Conservation (phyloP, 2,329 filamentous ascomycete genomes). For the Chaetomium sp. region DNA sequence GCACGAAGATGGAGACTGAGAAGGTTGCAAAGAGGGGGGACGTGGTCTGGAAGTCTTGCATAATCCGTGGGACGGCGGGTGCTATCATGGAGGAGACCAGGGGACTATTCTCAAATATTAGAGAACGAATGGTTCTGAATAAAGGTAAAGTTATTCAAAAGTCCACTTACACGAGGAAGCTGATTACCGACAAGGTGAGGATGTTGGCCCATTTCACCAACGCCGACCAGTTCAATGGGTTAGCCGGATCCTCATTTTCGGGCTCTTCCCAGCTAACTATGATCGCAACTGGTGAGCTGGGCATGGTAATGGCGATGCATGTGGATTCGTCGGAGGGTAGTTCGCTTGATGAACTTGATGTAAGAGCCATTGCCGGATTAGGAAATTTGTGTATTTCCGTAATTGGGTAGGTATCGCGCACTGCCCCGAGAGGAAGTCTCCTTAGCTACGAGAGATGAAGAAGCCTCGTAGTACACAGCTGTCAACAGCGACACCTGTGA, state of each 20-base stretch:
- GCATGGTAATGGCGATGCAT: background rate
- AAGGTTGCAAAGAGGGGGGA: background rate
- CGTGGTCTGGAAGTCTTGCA: background rate
- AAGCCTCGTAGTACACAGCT: too few relatives aligned
- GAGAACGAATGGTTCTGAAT: background rate
- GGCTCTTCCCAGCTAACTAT: background rate
- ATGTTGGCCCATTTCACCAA: conserved; percentile 6
- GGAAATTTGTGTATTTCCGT: too few relatives aligned
- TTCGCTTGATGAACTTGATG: background rate
- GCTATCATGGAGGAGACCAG: conserved; percentile 2
- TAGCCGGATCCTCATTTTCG: background rate
- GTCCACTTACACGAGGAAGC: conserved; percentile 3
- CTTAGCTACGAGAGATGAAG: too few relatives aligned
- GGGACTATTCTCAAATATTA: background rate
- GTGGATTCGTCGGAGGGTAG: background rate
- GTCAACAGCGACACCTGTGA: too few relatives aligned
- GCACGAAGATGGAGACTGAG: conserved; percentile 3
- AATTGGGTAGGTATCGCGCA: too few relatives aligned
- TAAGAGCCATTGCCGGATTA: too few relatives aligned
- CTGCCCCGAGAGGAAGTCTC: too few relatives aligned
- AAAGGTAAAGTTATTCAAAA: too few relatives aligned
- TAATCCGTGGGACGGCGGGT: background rate
- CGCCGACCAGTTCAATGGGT: background rate
- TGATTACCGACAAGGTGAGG: background rate
- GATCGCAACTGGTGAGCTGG: background rate